Conservation (phyloP, 805 yeast species). For the Hanseniaspora jakobsenii region DNA sequence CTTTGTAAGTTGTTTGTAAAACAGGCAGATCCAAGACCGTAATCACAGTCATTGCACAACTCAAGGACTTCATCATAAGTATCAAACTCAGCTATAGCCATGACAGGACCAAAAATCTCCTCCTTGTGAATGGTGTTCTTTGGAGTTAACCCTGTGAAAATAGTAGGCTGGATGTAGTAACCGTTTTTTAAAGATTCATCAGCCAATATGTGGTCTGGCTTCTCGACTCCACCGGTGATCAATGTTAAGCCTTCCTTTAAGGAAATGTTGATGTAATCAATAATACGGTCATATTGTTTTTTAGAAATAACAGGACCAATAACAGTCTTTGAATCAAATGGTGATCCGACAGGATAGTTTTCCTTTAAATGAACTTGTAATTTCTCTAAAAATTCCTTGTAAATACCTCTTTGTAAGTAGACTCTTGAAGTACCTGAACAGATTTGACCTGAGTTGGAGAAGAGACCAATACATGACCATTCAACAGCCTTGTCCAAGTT, state of each 20-base stretch:
- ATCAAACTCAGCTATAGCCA: constrained; percentile 34
- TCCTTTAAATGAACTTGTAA: constrained; percentile 29
- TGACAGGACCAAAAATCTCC: constrained; percentile 45
- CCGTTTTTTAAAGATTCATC: constrained; percentile 23
- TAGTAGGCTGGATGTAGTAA: constrained; percentile 37
- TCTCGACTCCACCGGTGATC: constrained; percentile 33
- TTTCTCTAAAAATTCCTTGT: constrained; percentile 38
- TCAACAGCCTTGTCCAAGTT: constrained; percentile 37
- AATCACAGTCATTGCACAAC: constrained; percentile 34
- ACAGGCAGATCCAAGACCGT: constrained; percentile 39
- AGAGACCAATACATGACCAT: constrained; percentile 45
- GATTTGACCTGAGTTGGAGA: constrained; percentile 52
- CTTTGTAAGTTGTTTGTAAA: constrained; percentile 32
- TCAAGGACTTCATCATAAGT: constrained; percentile 35
- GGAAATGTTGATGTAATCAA: constrained; percentile 38
- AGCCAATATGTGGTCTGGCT: constrained; percentile 23
- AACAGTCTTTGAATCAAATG: constrained; percentile 32
- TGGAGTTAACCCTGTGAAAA: constrained; percentile 35
- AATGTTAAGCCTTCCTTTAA: constrained; percentile 43
- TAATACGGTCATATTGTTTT: constrained; percentile 37
- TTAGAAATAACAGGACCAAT: constrained; percentile 49
- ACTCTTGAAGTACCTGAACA: constrained; percentile 54
- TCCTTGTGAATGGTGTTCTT: constrained; percentile 35
- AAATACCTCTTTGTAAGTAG: constrained; percentile 43
- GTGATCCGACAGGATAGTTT: constrained; percentile 36